Base-by-base conservation (phyloP, 2,329 filamentous ascomycete species). In the Cercospora brassicicola region DNA sequence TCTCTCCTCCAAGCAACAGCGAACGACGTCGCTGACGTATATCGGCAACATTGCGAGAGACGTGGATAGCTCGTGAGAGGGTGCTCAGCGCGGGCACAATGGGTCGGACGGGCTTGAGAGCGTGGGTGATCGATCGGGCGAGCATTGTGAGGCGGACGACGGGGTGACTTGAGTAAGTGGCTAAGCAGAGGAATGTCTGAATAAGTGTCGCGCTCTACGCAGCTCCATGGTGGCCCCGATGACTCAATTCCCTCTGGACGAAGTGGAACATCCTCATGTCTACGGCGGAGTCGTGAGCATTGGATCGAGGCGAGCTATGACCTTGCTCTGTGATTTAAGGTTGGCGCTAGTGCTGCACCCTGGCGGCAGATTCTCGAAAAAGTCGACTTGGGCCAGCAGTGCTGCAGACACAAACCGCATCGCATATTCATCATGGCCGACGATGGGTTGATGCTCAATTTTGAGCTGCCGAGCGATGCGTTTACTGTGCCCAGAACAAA, bases 391-490 rank as follows among this genome's bases (percentile, higher is more conserved):
- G 11, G 53, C 20, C 5, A 57, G 30, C 9, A 57, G 45, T 33
- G 30, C 53, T 56, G 26, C 48, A 10, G 28, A 6, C 62, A 36
- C 20, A 13, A 23, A 13, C 18, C 13, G 26, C 13, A 60, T 51
- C 28, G 20, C n/a, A 45, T 8, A 3, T 15, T 11, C 33, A 42
- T 69, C 42, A 97, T 98, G 94, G 92, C 92, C 62, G 94, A 98
- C 83, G 92, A 96, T 89, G 93, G 93, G 73, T 91, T 99, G 88
- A 87, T 97, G 66, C 84, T 98, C 78, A 98, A 98, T 76, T 97
- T 98, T 78, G 89, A 93, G 74, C 83, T 97, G 66, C 74, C 76
- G 2, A 86, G 88, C 30, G 89, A 92, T 69, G 87, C 91, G 18
- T 83, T 86, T 85, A 83, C 59, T 10, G 39, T 85, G 72, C 86